Conservation (phyloP, 257 asterid genomes). For the Fraxinus pennsylvanica region DNA sequence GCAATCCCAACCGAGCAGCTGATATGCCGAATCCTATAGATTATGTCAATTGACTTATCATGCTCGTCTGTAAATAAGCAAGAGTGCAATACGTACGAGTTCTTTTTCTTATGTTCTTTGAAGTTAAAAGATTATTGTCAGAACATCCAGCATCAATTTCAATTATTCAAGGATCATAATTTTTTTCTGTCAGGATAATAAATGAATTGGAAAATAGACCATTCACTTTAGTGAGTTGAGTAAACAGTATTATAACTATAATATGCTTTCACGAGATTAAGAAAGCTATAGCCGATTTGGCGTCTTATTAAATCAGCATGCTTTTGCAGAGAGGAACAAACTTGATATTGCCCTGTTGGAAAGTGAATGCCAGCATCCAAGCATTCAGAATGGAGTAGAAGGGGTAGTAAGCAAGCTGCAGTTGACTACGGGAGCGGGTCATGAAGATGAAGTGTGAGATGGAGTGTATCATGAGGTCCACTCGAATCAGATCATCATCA, state of each 20-base stretch:
- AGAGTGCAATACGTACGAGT: not conserved
- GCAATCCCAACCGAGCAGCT: constrained; percentile 83
- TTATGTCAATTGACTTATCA: constrained; percentile 26
- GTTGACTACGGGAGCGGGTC: not conserved
- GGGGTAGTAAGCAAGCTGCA: not conserved
- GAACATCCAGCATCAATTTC: not conserved
- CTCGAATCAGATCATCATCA: not conserved
- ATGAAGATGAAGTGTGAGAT: not conserved
- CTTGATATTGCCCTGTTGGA: not conserved
- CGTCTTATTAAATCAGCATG: not conserved
- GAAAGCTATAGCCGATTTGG: not conserved
- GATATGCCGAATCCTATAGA: constrained; percentile 90
- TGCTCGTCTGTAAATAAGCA: constrained; percentile 6
- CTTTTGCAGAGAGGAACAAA: not conserved
- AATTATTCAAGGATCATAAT: not conserved
- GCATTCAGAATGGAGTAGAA: not conserved
- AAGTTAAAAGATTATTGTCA: not conserved
- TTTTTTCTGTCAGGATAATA: not conserved
- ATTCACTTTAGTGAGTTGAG: not conserved
- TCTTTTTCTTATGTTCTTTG: not conserved
- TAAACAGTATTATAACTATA: not conserved
- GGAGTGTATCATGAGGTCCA: not conserved
- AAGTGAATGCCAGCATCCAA: not conserved
- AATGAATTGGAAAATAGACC: not conserved
- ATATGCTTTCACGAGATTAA: not conserved